Evolutionary conservation across 768 basidiomycete species (phyloP), one percentile per base, ranked within the genome.

Genomic region (Boletus edulis): DNA sequence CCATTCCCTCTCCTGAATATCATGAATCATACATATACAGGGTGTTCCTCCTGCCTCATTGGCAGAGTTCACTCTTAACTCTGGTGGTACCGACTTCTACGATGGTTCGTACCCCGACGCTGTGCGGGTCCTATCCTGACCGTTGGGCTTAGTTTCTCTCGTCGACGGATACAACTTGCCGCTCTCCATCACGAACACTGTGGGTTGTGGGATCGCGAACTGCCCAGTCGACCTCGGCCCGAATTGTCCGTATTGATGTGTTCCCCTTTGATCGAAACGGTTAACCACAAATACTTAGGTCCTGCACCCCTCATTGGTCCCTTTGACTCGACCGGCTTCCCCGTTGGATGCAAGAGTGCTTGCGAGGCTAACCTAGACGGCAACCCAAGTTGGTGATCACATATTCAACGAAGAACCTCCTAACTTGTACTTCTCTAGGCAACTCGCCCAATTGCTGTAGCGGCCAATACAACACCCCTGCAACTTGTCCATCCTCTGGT

Each of bases 141-240:
- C 5, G 11, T 20, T 6, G 35, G 42, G 32, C 7, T 22, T 51
- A 84, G 84, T 86, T 35, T 84, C 84, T 27, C 72, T 87, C 32
- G 85, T 87, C 37, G 82, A 86, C 57, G 85, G 86, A 2, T 85
- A 76, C 60, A 85, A 87, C 62, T 66, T 88, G 13, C 86, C 87
- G 15, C 66, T 84, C 62, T 69, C 73, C 10, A 83, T 89, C 57
- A 73, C 71, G 50, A 86, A 83, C 70, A 78, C 76, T 65, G 73
- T 68, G 43, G 80, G 77, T 13, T 88, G 87, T 62, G 70, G 67
- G 31, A 68, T 80, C 18, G 78, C 85, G 1, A 73, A 78, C 55
- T 89, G 86, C 63, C 72, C 81, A 2, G 82, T 85, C 32, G 86
- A 89, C 61, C 75, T 87, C 24, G 77, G 75, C 14, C 79, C 83